Conservation (phyloP, 1,284 basidiomycete genomes). For the Ceratobasidium sp. region DNA sequence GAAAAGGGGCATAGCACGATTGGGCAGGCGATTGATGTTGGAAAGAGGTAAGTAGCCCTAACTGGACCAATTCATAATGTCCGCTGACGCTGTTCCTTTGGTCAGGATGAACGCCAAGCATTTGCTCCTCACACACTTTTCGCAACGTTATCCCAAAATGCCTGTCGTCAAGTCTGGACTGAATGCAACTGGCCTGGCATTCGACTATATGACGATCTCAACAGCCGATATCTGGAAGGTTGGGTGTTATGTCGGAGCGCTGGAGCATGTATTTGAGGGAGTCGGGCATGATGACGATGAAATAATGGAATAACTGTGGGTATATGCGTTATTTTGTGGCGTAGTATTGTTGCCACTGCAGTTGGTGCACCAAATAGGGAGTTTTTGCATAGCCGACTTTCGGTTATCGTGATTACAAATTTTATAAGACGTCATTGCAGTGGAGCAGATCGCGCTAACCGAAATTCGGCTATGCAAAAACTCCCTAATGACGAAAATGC, state of each 20-base stretch:
- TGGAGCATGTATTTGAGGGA: conserved; percentile 26
- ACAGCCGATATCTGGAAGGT: conserved; percentile 40
- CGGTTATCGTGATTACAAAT: too few relatives aligned
- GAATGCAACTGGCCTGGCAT: conserved; percentile 33
- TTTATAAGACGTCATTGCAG: too few relatives aligned
- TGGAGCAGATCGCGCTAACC: too few relatives aligned
- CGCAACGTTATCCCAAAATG: conserved; percentile 91
- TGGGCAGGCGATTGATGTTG: conserved; percentile 87
- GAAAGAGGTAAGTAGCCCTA: conserved; percentile 65
- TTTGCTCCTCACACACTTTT: conserved; percentile 94
- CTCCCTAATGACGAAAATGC: too few relatives aligned
- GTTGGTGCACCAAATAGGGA: not conserved
- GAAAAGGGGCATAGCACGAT: conserved; percentile 91
- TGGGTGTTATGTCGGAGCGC: conserved; percentile 22
- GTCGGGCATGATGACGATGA: conserved; percentile 18
- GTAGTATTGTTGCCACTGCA: not conserved
- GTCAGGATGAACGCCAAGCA: conserved; percentile 85
- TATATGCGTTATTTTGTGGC: conserved; percentile 7
- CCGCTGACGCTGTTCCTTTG: not conserved
- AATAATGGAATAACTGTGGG: conserved; percentile 2
- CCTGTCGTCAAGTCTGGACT: conserved; percentile 58
- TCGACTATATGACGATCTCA: conserved; percentile 40
- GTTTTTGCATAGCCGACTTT: too few relatives aligned
- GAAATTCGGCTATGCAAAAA: too few relatives aligned
- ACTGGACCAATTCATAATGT: not conserved